A percentile compares a stretch with the other conserved stretches of the same genome.
Evolutionary conservation across 768 basidiomycete genomes (phyloP).

Genomic region (Boletus rubescentipes): DNA sequence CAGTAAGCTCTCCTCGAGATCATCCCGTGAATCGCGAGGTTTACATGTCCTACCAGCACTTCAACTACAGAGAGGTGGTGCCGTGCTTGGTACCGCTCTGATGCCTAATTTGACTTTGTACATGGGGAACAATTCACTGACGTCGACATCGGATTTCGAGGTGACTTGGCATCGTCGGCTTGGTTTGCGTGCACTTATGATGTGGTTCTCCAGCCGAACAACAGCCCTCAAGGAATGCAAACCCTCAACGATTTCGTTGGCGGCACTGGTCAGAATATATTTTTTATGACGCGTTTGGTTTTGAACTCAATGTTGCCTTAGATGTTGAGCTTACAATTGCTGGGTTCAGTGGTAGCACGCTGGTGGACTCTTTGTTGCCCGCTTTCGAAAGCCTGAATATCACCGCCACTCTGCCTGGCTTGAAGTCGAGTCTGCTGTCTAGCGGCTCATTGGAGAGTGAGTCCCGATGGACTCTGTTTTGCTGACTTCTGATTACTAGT

Average conservation of each 20-base stretch:
- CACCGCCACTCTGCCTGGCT: constrained; percentile 55
- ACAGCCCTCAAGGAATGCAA: constrained; percentile 54
- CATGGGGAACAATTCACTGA: constrained; percentile 60
- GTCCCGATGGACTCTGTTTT: background rate
- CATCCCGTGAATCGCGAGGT: background rate
- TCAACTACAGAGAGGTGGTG: constrained; percentile 52
- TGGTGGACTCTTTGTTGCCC: constrained; percentile 52
- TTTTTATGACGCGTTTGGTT: background rate
- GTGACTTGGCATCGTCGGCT: constrained; percentile 27
- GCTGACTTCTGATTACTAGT: background rate
- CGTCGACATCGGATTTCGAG: constrained; percentile 49
- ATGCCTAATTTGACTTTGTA: constrained; percentile 59
- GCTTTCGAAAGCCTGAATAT: constrained; percentile 64
- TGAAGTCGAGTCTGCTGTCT: constrained; percentile 55
- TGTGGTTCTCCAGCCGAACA: constrained; percentile 48
- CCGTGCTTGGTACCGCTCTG: constrained; percentile 56
- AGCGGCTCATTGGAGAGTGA: constrained; percentile 54
- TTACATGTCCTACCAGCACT: constrained; percentile 40
- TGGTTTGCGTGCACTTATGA: background rate
- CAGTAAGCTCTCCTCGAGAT: constrained; percentile 39
- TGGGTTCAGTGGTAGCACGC: constrained; percentile 61
- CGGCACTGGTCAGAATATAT: constrained; percentile 43
- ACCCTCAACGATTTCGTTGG: constrained; percentile 70
- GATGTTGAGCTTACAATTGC: constrained; percentile 57
- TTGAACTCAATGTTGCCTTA: constrained; percentile 17